Percentiles rank a stretch among this genome's conserved stretches.
These are phyloP conservation scores for Bruguiera parviflora DNA, from an alignment of 345 rosid genomes.

Conservation along the genomic window DNA sequence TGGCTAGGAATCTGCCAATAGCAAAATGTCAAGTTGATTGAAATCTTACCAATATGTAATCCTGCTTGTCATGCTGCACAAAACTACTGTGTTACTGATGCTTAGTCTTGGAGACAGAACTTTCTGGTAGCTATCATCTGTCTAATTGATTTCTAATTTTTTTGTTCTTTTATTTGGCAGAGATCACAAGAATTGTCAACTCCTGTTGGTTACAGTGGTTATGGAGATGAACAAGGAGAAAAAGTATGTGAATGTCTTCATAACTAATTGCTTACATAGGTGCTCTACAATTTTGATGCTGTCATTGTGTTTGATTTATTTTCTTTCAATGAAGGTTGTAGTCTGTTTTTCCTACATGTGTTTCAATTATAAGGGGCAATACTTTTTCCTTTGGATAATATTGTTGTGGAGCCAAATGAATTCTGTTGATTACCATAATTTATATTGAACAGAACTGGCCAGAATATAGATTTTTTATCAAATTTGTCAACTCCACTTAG, in stretches of 20 bases:
- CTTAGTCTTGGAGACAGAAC: neutral
- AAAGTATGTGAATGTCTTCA: conserved; percentile 43
- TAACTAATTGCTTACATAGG: neutral
- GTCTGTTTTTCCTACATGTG: too few species aligned
- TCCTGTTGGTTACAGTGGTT: conserved; percentile 83
- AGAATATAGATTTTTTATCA: neutral
- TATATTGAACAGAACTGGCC: neutral
- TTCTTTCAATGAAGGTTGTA: neutral
- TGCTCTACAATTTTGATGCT: too few species aligned
- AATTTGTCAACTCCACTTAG: neutral
- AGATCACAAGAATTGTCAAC: conserved; percentile 75
- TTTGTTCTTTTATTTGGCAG: conserved; percentile 36
- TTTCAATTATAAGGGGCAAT: too few species aligned
- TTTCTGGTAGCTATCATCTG: neutral
- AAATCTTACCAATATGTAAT: too few species aligned
- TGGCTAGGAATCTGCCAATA: neutral
- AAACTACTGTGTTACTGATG: neutral
- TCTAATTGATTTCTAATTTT: neutral
- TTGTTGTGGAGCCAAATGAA: too few species aligned
- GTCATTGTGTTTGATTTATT: neutral
- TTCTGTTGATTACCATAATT: too few species aligned
- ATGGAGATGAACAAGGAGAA: conserved; percentile 97
- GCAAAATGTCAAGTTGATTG: too few species aligned
- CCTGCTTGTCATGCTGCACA: too few species aligned
- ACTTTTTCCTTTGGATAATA: too few species aligned